Evolutionary conservation across 2,329 filamentous ascomycete genomes (phyloP).

Genomic region (Aspergillus spinulosporus): DNA sequence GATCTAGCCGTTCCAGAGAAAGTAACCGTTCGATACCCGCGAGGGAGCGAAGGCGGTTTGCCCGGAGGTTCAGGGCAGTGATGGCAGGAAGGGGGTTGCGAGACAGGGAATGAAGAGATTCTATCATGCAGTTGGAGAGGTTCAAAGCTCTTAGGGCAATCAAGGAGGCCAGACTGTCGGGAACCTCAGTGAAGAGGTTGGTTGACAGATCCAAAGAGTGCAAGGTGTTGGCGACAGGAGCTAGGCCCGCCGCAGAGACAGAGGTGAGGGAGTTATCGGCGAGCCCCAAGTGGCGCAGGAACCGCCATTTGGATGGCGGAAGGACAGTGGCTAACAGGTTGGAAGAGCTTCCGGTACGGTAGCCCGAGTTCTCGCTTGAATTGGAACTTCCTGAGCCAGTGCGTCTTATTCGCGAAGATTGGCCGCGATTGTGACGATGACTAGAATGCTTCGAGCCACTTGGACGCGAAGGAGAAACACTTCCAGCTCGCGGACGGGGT

Average conservation of each 20-base stretch:
- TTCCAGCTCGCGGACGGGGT: constrained; percentile 57
- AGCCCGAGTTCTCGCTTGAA: constrained; percentile 64
- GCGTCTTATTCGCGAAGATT: constrained; percentile 72
- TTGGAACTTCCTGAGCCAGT: constrained; percentile 93
- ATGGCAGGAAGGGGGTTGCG: constrained; percentile 86
- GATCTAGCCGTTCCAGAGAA: constrained; percentile 83
- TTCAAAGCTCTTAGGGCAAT: constrained; percentile 90
- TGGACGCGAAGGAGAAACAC: constrained; percentile 78
- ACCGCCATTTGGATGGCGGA: constrained; percentile 88
- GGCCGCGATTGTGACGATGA: constrained; percentile 63
- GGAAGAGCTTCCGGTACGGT: constrained; percentile 66
- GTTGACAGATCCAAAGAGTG: constrained; percentile 89
- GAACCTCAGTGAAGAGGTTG: constrained; percentile 92
- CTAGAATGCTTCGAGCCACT: constrained; percentile 70
- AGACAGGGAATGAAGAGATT: constrained; percentile 82
- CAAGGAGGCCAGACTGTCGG: constrained; percentile 82
- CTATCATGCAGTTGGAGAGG: constrained; percentile 96
- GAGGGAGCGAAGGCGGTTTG: constrained; percentile 81
- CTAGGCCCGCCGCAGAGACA: constrained; percentile 72
- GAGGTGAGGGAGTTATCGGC: constrained; percentile 87
- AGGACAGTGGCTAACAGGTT: constrained; percentile 74
- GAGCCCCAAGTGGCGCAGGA: constrained; percentile 85
- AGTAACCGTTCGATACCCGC: constrained; percentile 86
- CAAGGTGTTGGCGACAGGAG: constrained; percentile 80
- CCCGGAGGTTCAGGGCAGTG: constrained; percentile 85